Base-by-base conservation (phyloP, 1,284 basidiomycete genomes). In the Malassezia brasiliensis region DNA sequence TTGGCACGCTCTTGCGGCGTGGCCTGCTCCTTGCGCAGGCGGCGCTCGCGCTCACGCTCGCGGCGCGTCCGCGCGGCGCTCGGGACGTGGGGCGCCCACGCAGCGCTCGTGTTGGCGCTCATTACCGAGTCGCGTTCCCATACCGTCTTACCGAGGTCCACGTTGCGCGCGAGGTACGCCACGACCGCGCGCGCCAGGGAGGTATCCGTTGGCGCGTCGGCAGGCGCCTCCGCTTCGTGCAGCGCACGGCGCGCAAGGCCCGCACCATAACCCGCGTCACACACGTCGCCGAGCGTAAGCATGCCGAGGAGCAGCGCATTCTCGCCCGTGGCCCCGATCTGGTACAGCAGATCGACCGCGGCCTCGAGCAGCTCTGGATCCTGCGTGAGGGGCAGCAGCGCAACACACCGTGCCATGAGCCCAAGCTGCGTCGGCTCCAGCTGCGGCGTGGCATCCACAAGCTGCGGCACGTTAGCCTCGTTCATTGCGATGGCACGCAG, bases 321-420 rank as follows among this genome's bases (percentile, higher is more conserved):
- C 51, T 65, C 66, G 31, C 62, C 64, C 19, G 65, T 64, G 46
- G 61, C 57, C 31, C 64, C 54, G 5, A 69, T 51, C 56, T 73
- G 71, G 40, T 69, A 70, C 32, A 73, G 55, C 15, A 72, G 54
- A 25, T 73, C 71, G 31, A 70, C 54, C 7, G 50, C 61, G 11
- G 64, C 62, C 47, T 73, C 71, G 32, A 66, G 56, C 52, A 73
- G 58, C 37, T 72, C 68, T 0, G 53, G 54, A 51, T 73, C 67
- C 31, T 63, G 56, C 7, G 64, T 67, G 17, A 73, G 50, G 3
- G 66, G 64, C 19, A 73, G 59, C 42, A 73, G 55, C 34, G 63
- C 55, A 32, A 73, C 42, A 53, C 69, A 68, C 17, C 66, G 62
- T 7, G 53, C 42, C 41, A 68, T 50, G 8, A 73, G 58, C 9